These are phyloP conservation scores for Allodekkera sacchari DNA, from an alignment of 805 yeast species.

Conservation along the genomic window DNA sequence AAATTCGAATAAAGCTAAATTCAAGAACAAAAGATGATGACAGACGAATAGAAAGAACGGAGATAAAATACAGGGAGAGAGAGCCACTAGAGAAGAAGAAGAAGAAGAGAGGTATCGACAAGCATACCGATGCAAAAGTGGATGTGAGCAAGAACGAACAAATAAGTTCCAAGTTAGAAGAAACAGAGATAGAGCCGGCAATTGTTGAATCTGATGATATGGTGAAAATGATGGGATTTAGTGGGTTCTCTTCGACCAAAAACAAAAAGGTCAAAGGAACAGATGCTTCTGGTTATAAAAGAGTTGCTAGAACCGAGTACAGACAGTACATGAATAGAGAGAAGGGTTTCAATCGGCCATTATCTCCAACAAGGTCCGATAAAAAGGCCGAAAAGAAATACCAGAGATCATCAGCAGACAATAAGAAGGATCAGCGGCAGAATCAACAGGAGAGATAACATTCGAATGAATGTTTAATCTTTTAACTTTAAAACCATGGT, in stretches of 20 bases:
- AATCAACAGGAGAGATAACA: background rate
- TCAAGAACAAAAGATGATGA: conserved; percentile 3
- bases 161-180: background rate
- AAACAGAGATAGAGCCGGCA: conserved; percentile 4
- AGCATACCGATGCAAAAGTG: background rate
- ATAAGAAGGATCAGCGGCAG: background rate
- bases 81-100: background rate
- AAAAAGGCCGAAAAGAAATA: conserved; percentile 4
- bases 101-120: background rate
- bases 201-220: conserved; percentile 17
- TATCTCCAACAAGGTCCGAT: conserved; percentile 33
- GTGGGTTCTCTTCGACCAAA: conserved; percentile 46
- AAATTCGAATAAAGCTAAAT: background rate
- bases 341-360: conserved; percentile 47
- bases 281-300: conserved; percentile 33
- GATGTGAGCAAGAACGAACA: background rate
- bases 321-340: conserved; percentile 54
- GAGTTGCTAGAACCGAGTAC: conserved; percentile 33
- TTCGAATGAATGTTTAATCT: background rate
- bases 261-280: conserved; percentile 46
- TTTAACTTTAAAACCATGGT: background rate
- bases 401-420: background rate
- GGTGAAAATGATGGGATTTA: conserved; percentile 50
- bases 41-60: background rate
- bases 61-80: background rate